Evolutionary conservation across 2,329 filamentous ascomycete species (phyloP), one percentile per base, ranked within the genome.

Genomic region (Chalara sp.): DNA sequence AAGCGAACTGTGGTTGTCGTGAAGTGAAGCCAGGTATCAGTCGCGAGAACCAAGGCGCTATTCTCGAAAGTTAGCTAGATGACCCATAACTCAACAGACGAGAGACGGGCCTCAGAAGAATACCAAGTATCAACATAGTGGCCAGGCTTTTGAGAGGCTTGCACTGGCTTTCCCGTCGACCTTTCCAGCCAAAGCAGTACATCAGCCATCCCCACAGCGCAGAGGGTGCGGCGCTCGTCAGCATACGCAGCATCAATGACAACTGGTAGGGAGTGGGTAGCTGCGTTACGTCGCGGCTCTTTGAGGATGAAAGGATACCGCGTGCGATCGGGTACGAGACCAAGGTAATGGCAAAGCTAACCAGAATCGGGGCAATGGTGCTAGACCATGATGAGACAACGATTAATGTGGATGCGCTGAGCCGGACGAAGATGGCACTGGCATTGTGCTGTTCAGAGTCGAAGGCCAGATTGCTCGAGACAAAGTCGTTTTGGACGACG

Each of bases 191-290:
- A 13, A 13, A 32, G 8, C 12, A 28, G 28, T 47, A 47, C 31
- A 40, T 47, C 12, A 47, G 7, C 46, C 46, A 47, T n/a, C 28
- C 31, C 46, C 32, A 47, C 10, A 47, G 6, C 11, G 46, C 32
- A 6, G 10, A 11, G 30, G 40, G n/a, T 10, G n/a, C 32, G 6
- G 30, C 44, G n/a, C 33, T 29, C 7, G 21, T 39, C 2, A 40
- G 11, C 10, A 47, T 13, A 10, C 10, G 11, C 6, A 47, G 33
- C 11, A 29, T 29, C 31, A 47, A 31, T 4, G 32, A 8, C 5
- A 47, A 32, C 28, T 47, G 46, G 40, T 47, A 47, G 5, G 46
- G 46, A 10, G 46, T 47, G 10, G 32, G 32, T 6, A 47, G 33
- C 33, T 40, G 10, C 10, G 6, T 32, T 11, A 35, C 21, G 5